Percentiles rank a stretch among this genome's conserved stretches.
These are phyloP conservation scores for Debaryomycetaceae sp. DNA, from an alignment of 1,139 yeast species.

Conservation along the genomic window DNA sequence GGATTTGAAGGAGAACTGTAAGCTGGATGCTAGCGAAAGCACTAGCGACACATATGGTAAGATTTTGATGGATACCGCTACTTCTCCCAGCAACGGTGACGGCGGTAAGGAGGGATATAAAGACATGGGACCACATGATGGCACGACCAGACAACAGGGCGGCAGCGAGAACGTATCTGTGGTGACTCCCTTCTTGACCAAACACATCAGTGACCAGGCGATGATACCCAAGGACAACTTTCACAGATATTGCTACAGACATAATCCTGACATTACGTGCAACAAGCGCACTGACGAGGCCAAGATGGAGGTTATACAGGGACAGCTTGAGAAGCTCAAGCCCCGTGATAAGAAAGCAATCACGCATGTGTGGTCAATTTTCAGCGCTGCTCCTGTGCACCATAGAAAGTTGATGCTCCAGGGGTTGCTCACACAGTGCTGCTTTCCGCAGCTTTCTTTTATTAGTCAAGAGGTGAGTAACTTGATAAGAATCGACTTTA, in stretches of 20 bases:
- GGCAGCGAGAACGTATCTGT: slow-evolving; percentile 22
- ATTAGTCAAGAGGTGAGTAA: slow-evolving; percentile 76
- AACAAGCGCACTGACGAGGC: slow-evolving; percentile 67
- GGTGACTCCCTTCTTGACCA: slow-evolving; percentile 44
- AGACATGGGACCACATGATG: background rate
- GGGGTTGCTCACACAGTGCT: slow-evolving; percentile 84
- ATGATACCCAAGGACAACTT: slow-evolving; percentile 47
- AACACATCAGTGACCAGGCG: slow-evolving; percentile 42
- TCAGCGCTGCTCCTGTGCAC: slow-evolving; percentile 64
- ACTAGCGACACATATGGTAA: background rate
- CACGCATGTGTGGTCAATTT: slow-evolving; percentile 74
- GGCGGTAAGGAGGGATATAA: background rate
- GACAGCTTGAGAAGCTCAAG: slow-evolving; percentile 55
- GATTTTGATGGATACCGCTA: slow-evolving; percentile 1
- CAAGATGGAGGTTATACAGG: slow-evolving; percentile 61
- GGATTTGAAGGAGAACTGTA: slow-evolving; percentile 18
- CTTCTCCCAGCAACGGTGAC: background rate
- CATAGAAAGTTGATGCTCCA: slow-evolving; percentile 74
- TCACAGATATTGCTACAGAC: slow-evolving; percentile 80
- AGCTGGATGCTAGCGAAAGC: slow-evolving; percentile 7
- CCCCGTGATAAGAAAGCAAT: slow-evolving; percentile 67
- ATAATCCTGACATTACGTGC: slow-evolving; percentile 79
- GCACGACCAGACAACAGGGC: background rate
- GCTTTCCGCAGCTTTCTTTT: slow-evolving; percentile 89
- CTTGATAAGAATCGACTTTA: slow-evolving; percentile 83